These are phyloP conservation scores for Leccinellum rugosiceps DNA, from an alignment of 768 basidiomycete genomes.

Conservation along the genomic window DNA sequence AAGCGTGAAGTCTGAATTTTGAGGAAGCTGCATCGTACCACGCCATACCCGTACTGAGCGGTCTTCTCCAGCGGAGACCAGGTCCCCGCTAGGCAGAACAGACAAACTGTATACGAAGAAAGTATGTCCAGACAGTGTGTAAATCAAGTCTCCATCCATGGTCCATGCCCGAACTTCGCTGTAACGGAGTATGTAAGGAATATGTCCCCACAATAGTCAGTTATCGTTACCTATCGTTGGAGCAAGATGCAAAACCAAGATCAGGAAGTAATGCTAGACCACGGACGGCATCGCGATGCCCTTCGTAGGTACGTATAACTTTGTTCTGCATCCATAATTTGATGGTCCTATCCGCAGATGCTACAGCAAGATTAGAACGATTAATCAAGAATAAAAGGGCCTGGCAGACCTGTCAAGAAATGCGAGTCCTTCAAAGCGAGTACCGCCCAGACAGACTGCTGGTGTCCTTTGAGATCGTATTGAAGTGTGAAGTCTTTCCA, in stretches of 20 bases:
- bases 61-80: conserved; percentile 93
- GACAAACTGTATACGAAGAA: conserved; percentile 94
- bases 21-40: conserved; percentile 45
- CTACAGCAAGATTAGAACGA: conserved; percentile 38
- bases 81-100: conserved; percentile 74
- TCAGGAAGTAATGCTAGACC: conserved; percentile 77
- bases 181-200: conserved; percentile 3
- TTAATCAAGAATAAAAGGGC: not conserved
- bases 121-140: conserved; percentile 88
- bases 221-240: conserved; percentile 76
- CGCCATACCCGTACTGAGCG: conserved; percentile 90
- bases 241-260: conserved; percentile 92
- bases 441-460: conserved; percentile 94
- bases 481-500: conserved; percentile 77
- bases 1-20: not conserved
- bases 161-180: conserved; percentile 95
- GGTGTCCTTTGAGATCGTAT: conserved; percentile 79
- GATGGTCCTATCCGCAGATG: conserved; percentile 93
- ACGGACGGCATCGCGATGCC: conserved; percentile 91
- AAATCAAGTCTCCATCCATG: conserved; percentile 70
- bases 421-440: conserved; percentile 72
- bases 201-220: not conserved
- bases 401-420: conserved; percentile 72
- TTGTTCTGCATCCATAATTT: conserved; percentile 84
- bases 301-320: conserved; percentile 68